Evolutionary conservation across 768 basidiomycete species (phyloP).

Genomic region (Kondoa subrosea): DNA sequence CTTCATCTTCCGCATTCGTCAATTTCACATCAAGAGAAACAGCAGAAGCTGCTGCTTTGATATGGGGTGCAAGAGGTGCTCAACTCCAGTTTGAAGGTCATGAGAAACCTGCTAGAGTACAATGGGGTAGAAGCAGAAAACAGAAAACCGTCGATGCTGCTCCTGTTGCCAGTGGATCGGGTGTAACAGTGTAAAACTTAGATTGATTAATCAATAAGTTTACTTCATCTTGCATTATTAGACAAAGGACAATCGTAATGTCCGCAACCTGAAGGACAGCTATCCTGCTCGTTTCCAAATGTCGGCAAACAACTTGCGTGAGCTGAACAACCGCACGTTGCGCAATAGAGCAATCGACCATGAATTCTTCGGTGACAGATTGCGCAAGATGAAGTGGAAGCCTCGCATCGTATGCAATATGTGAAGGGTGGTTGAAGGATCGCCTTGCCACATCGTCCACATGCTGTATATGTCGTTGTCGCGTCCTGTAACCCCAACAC

Average conservation of each 20-base stretch:
- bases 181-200: neutral
- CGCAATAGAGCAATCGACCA: neutral
- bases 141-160: constrained; percentile 6
- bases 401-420: neutral
- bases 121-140: constrained; percentile 19
- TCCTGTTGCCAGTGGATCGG: neutral
- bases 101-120: constrained; percentile 15
- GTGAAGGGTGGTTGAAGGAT: neutral
- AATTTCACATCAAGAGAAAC: constrained; percentile 67
- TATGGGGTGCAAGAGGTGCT: constrained; percentile 2
- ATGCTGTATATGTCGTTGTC: neutral
- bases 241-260: neutral
- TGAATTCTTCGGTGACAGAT: neutral
- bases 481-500: neutral
- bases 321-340: neutral
- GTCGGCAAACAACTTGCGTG: neutral
- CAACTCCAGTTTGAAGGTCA: constrained; percentile 1
- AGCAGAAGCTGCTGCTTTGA: constrained; percentile 71
- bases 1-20: constrained; percentile 74
- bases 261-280: constrained; percentile 6
- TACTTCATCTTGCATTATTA: neutral
- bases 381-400: neutral
- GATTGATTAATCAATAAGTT: neutral
- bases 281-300: neutral
- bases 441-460: neutral